These are phyloP conservation scores for Arachis hypogaea DNA, from an alignment of 306 rosid species.

Conservation along the genomic window DNA sequence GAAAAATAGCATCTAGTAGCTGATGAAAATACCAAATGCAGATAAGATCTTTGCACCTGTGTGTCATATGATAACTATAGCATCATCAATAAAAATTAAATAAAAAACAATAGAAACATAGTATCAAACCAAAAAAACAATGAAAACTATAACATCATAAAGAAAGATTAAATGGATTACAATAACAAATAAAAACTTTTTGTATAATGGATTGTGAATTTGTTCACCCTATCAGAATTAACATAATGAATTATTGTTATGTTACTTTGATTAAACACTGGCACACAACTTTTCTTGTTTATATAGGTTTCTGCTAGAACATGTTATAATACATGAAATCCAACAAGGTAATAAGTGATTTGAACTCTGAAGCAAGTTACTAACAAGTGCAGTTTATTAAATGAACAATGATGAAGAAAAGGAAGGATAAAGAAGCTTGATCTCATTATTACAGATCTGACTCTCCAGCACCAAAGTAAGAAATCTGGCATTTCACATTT, in stretches of 20 bases:
- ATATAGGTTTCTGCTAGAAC: neutral
- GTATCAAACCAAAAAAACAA: too few relatives aligned
- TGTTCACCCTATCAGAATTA: constrained; percentile 60
- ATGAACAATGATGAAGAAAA: neutral
- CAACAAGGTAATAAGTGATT: neutral
- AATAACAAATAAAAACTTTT: constrained; percentile 45
- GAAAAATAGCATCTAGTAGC: constrained; percentile 91
- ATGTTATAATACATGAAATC: neutral
- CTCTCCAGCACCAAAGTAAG: neutral
- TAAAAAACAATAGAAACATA: neutral
- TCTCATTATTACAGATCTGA: neutral
- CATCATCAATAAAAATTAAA: constrained; percentile 9
- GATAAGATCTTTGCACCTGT: constrained; percentile 54
- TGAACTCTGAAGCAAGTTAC: neutral
- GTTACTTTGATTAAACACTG: neutral
- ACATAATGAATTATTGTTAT: neutral
- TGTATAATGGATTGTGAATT: constrained; percentile 61
- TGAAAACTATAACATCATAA: too few relatives aligned
- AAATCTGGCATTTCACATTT: neutral
- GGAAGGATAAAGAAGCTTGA: neutral
- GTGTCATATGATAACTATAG: constrained; percentile 60
- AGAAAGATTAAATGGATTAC: too few relatives aligned
- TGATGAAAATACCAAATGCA: constrained; percentile 46
- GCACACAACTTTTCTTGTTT: neutral
- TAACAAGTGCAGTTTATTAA: neutral